phyloP scores from a whole-genome alignment of 352 stramenopile species.

The Phytophthora multivora region DNA sequence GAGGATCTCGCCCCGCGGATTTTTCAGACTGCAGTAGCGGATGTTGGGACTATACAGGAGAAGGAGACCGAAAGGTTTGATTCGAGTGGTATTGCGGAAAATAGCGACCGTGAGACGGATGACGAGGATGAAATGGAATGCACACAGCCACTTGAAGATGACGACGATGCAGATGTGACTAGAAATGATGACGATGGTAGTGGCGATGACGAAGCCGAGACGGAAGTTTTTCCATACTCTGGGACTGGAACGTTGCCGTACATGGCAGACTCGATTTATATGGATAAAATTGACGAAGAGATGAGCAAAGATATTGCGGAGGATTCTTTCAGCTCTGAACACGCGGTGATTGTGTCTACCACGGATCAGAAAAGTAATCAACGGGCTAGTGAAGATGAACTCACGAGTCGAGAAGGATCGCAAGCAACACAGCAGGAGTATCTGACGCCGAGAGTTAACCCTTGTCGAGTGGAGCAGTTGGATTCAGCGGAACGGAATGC shows the following conservation, averaged over 20 bases:
- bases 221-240: slow-evolving; percentile 22
- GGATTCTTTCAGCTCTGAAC: not conserved
- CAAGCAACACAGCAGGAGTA: slow-evolving; percentile 32
- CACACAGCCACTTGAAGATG: slow-evolving; percentile 54
- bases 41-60: slow-evolving; percentile 2
- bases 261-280: slow-evolving; percentile 6
- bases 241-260: slow-evolving; percentile 35
- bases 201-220: slow-evolving; percentile 16
- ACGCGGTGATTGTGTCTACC: not conserved
- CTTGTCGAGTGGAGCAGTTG: slow-evolving; percentile 2
- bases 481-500: not conserved
- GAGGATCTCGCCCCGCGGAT: slow-evolving; percentile 33
- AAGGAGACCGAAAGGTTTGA: slow-evolving; percentile 10
- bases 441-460: slow-evolving; percentile 32
- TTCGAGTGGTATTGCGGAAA: slow-evolving; percentile 10
- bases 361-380: slow-evolving; percentile 4
- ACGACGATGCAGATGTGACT: slow-evolving; percentile 16
- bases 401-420: slow-evolving; percentile 28
- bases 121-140: slow-evolving; percentile 39
- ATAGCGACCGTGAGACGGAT: slow-evolving; percentile 27
- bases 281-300: slow-evolving; percentile 10
- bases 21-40: slow-evolving; percentile 13
- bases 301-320: not conserved
- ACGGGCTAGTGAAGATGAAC: slow-evolving; percentile 21
- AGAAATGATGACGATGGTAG: slow-evolving; percentile 11